A percentile compares a stretch with the other conserved stretches of the same genome.
These are phyloP conservation scores for Solanum microdontum DNA, from an alignment of 257 asterid species.

Conservation along the genomic window DNA sequence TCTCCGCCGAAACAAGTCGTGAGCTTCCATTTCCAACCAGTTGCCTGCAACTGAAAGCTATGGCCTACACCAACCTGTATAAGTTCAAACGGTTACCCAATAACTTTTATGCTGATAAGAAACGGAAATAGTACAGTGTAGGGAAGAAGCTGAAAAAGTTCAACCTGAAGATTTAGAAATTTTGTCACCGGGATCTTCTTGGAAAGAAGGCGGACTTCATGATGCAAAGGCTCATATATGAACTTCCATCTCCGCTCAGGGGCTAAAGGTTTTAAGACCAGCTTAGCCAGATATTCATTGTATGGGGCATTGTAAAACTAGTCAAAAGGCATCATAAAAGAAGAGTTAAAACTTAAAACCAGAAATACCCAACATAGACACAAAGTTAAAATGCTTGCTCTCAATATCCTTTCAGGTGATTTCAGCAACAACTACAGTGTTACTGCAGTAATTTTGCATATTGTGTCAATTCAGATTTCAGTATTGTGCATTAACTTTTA, in stretches of 20 bases:
- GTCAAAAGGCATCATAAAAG: not conserved
- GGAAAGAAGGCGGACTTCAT: slow-evolving; percentile 87
- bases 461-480: not conserved
- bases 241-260: slow-evolving; percentile 76
- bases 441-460: not conserved
- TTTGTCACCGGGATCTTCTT: slow-evolving; percentile 81
- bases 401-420: not conserved
- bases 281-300: slow-evolving; percentile 81
- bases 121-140: not conserved
- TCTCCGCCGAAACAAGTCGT: slow-evolving; percentile 78
- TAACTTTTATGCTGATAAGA: not conserved
- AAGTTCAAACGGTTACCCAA: not conserved
- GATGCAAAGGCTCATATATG: slow-evolving; percentile 71
- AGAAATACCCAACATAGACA: not conserved
- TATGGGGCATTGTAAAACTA: slow-evolving; percentile 77
- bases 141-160: not conserved
- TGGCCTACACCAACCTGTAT: slow-evolving; percentile 92
- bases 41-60: slow-evolving; percentile 76
- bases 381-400: not conserved
- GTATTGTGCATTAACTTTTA: not conserved
- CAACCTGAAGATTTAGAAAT: slow-evolving; percentile 90
- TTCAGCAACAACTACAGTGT: not conserved
- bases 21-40: slow-evolving; percentile 99
- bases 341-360: not conserved
- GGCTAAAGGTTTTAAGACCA: slow-evolving; percentile 87